phyloP scores from a whole-genome alignment of 2,329 filamentous ascomycete species.

The Thermomyces lanuginosus region DNA sequence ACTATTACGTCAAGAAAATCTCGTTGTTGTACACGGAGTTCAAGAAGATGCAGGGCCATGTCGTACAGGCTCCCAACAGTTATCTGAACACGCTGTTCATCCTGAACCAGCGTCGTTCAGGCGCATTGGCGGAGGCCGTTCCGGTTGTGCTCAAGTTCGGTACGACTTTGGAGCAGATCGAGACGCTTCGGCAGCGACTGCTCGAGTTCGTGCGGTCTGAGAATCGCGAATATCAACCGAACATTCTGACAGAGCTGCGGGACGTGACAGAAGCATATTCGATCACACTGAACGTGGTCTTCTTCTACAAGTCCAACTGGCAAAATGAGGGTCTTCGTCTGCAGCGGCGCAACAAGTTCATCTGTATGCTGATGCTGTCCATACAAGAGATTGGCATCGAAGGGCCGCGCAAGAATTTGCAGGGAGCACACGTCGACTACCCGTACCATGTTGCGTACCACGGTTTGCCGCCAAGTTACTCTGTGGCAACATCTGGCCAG shows the following conservation, averaged over 20 bases:
- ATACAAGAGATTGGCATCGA: conserved; percentile 75
- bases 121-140: conserved; percentile 71
- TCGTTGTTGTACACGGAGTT: conserved; percentile 89
- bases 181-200: conserved; percentile 61
- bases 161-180: conserved; percentile 67
- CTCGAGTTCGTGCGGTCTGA: conserved; percentile 68
- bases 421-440: conserved; percentile 49
- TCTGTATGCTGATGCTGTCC: conserved; percentile 73
- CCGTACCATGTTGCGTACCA: conserved; percentile 47
- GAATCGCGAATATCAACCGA: conserved; percentile 76
- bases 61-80: conserved; percentile 90
- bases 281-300: conserved; percentile 78
- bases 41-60: conserved; percentile 95
- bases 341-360: conserved; percentile 83
- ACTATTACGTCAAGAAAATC: conserved; percentile 93
- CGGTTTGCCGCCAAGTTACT: conserved; percentile 30
- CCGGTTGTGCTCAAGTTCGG: conserved; percentile 77
- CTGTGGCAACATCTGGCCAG: conserved; percentile 25
- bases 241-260: conserved; percentile 71
- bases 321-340: conserved; percentile 87
- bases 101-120: conserved; percentile 81
- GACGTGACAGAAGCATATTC: conserved; percentile 69
- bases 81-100: conserved; percentile 88
- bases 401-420: conserved; percentile 58
- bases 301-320: conserved; percentile 96